A percentile compares a stretch with the other conserved stretches of the same genome.
phyloP scores from a whole-genome alignment of 1,139 yeast genomes.

The Yamadazyma spencermartinsiae region DNA sequence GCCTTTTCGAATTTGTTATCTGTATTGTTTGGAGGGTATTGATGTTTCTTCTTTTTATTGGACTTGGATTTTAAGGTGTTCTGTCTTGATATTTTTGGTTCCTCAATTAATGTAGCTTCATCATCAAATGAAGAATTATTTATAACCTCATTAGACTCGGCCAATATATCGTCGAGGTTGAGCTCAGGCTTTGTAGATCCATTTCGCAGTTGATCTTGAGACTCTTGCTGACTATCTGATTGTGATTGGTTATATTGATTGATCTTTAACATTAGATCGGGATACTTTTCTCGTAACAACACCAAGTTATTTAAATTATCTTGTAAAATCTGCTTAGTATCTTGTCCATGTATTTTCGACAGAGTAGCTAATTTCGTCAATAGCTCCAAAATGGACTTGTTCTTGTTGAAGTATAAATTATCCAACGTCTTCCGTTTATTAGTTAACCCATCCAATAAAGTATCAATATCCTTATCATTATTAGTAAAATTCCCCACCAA shows the following conservation, averaged over 20 bases:
- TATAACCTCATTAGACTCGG: constrained; percentile 36
- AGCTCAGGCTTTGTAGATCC: constrained; percentile 19
- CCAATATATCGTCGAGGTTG: constrained; percentile 36
- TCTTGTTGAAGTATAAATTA: constrained; percentile 47
- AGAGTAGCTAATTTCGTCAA: constrained; percentile 45
- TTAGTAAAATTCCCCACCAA: constrained; percentile 29
- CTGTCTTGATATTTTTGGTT: constrained; percentile 27
- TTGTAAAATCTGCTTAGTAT: constrained; percentile 35
- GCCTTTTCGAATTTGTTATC: constrained; percentile 16
- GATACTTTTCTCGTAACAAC: constrained; percentile 32
- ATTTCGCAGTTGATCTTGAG: constrained; percentile 1
- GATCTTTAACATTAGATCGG: constrained; percentile 37
- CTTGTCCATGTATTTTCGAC: constrained; percentile 51
- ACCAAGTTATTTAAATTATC: constrained; percentile 34
- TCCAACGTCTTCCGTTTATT: constrained; percentile 46
- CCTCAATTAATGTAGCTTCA: constrained; percentile 31
- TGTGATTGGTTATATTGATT: constrained; percentile 11
- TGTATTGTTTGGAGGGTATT: constrained; percentile 7
- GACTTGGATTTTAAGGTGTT: constrained; percentile 28
- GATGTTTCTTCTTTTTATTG: constrained; percentile 31
- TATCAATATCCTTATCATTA: constrained; percentile 48
- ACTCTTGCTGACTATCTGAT: constrained; percentile 1
- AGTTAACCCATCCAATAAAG: constrained; percentile 42
- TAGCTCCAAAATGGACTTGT: constrained; percentile 45
- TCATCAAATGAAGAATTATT: constrained; percentile 35